phyloP scores from a whole-genome alignment of 2,329 filamentous ascomycete species.

The Lecanicillium sp. region DNA sequence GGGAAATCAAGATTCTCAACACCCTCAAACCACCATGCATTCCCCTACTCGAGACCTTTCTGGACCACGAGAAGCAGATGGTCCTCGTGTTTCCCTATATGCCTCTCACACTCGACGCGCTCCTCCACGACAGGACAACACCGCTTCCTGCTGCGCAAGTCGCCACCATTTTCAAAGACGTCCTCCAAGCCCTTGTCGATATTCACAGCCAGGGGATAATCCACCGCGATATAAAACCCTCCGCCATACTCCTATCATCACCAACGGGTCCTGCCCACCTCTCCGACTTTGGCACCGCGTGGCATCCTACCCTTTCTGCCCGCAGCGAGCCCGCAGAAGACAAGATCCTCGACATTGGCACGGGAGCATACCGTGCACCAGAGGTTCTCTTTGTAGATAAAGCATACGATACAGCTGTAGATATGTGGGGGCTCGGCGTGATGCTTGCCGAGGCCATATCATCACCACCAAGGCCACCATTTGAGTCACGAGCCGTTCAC shows the following conservation, averaged over 20 bases:
- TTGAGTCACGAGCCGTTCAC: slow-evolving; percentile 64
- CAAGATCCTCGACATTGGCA: slow-evolving; percentile 91
- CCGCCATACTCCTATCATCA: slow-evolving; percentile 69
- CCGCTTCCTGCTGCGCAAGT: slow-evolving; percentile 24
- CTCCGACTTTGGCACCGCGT: slow-evolving; percentile 88
- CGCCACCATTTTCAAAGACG: slow-evolving; percentile 48
- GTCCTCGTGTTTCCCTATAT: slow-evolving; percentile 83
- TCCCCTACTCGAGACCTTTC: slow-evolving; percentile 64
- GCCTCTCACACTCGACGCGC: slow-evolving; percentile 60
- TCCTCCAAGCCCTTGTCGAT: slow-evolving; percentile 63
- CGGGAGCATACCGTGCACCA: slow-evolving; percentile 81
- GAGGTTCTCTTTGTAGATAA: slow-evolving; percentile 83
- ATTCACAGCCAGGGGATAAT: slow-evolving; percentile 73
- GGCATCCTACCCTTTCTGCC: slow-evolving; percentile 55
- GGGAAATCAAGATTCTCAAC: slow-evolving; percentile 69
- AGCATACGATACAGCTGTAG: slow-evolving; percentile 62
- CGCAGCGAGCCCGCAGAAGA: slow-evolving; percentile 56
- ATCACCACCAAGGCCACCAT: slow-evolving; percentile 54
- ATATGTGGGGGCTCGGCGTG: slow-evolving; percentile 85
- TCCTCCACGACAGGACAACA: slow-evolving; percentile 43
- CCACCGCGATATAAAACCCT: slow-evolving; percentile 90
- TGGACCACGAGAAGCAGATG: slow-evolving; percentile 61
- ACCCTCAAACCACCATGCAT: slow-evolving; percentile 52
- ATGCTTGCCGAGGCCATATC: slow-evolving; percentile 70
- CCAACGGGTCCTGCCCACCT: slow-evolving; percentile 66